Percentiles rank a stretch among this genome's conserved stretches.
Conservation (phyloP, 2,329 filamentous ascomycete species). For the Diplodia intermedia region DNA sequence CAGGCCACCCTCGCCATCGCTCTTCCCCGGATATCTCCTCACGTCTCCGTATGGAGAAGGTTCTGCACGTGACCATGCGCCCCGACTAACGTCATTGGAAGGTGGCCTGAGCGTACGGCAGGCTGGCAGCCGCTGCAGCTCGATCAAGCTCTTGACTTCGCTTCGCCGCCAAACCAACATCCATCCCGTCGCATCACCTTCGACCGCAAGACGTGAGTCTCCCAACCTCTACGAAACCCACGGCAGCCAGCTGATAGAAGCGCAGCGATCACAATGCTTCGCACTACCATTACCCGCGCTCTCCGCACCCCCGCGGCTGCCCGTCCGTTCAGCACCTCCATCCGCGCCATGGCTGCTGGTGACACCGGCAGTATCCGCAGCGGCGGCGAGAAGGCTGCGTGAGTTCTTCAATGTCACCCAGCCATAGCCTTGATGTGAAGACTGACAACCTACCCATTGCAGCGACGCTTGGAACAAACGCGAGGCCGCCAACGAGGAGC, state of each 20-base stretch:
- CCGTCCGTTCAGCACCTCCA: constrained; percentile 53
- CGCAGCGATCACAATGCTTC: constrained; percentile 44
- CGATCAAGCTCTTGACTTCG: constrained; percentile 25
- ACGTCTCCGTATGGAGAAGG: constrained; percentile 30
- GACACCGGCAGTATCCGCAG: constrained; percentile 53
- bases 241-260: not conserved
- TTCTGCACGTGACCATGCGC: constrained; percentile 17
- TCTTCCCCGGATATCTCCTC: constrained; percentile 24
- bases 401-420: constrained; percentile 33
- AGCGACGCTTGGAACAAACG: constrained; percentile 94
- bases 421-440: constrained; percentile 32
- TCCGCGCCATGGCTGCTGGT: constrained; percentile 53
- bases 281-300: constrained; percentile 50
- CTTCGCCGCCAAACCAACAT: constrained; percentile 33
- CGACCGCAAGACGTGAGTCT: constrained; percentile 31
- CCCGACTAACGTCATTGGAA: constrained; percentile 29
- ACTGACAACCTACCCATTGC: constrained; percentile 14
- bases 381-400: constrained; percentile 49
- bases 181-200: constrained; percentile 34
- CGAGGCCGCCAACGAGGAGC: constrained; percentile 85
- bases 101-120: constrained; percentile 20
- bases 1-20: not conserved
- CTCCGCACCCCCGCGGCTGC: constrained; percentile 47
- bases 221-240: constrained; percentile 21
- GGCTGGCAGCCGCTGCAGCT: constrained; percentile 23